Conservation (phyloP, 768 basidiomycete species). For the Crucibulum laeve region DNA sequence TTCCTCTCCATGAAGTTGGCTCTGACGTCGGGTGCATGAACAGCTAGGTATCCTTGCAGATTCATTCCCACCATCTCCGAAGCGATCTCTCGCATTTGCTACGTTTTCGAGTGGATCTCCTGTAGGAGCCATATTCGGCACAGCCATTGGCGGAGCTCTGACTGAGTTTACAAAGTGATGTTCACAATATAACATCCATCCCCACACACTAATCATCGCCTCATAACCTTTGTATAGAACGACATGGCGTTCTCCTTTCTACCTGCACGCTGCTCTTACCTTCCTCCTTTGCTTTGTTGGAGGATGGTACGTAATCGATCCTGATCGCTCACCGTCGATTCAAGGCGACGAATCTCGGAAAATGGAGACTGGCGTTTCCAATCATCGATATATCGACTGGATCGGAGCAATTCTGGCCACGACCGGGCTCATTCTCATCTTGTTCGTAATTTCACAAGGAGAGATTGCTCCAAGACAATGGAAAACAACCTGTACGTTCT, state of each 20-base stretch:
- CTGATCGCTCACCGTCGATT: not conserved
- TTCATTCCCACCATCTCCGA: not conserved
- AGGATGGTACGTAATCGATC: not conserved
- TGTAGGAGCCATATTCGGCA: not conserved
- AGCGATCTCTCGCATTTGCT: not conserved
- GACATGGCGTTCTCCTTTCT: too few species aligned
- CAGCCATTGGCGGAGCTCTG: not conserved
- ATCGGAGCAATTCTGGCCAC: too few species aligned
- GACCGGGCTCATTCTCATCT: not conserved
- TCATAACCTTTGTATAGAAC: too few species aligned
- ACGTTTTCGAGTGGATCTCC: not conserved
- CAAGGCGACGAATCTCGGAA: too few species aligned
- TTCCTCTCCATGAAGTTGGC: not conserved
- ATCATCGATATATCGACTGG: too few species aligned
- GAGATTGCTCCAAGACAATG: not conserved
- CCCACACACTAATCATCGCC: too few species aligned
- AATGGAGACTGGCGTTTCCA: too few species aligned
- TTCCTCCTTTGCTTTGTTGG: not conserved
- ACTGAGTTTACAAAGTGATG: not conserved
- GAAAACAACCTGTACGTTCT: not conserved
- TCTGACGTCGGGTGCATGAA: not conserved
- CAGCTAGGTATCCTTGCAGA: slow-evolving; percentile 1
- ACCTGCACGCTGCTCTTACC: too few species aligned
- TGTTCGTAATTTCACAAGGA: not conserved
- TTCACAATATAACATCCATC: not conserved